Conservation (phyloP, 305 asterid species). For the Fraxinus floribunda region DNA sequence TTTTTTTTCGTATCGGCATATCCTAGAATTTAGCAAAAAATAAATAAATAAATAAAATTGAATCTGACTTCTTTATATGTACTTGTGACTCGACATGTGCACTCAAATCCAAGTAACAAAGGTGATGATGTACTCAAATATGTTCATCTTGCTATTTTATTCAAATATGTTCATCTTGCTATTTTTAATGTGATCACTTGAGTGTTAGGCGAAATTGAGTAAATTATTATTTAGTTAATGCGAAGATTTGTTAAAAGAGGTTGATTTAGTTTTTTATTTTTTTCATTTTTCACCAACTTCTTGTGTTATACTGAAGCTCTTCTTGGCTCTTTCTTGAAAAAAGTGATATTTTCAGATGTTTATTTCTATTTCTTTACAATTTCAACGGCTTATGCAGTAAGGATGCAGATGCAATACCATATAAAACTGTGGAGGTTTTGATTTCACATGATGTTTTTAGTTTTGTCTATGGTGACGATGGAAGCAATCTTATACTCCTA, state of each 20-base stretch:
- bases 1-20: background rate
- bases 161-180: background rate
- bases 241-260: background rate
- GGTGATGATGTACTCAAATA: background rate
- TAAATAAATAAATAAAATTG: background rate
- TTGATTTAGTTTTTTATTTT: background rate
- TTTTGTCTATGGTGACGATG: constrained; percentile 53
- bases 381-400: constrained; percentile 30
- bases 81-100: background rate
- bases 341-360: background rate
- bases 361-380: background rate
- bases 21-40: background rate
- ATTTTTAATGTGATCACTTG: background rate
- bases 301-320: background rate
- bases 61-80: background rate
- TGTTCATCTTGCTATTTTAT: background rate
- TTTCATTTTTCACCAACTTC: background rate
- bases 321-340: background rate
- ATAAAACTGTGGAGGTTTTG: constrained; percentile 30
- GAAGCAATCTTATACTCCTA: constrained; percentile 48
- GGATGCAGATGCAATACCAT: constrained; percentile 25
- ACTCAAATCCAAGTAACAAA: background rate
- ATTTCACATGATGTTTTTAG: constrained; percentile 37
- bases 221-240: background rate
- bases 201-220: background rate